Conservation (phyloP, 768 basidiomycete species). For the Russula earlei region DNA sequence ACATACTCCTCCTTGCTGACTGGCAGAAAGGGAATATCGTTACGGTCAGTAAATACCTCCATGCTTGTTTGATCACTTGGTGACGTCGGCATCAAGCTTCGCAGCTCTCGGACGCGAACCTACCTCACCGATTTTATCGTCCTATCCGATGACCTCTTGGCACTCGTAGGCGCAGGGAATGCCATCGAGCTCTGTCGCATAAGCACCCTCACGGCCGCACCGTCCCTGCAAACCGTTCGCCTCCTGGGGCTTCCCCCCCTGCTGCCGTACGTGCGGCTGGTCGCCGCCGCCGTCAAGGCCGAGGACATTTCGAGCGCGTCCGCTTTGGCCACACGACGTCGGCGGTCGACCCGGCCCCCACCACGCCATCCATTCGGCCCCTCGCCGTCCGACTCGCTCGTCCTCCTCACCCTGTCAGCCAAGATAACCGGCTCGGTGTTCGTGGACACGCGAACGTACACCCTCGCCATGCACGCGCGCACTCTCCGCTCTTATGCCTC, state of each 20-base stretch:
- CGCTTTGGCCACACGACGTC: background rate
- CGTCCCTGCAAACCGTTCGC: background rate
- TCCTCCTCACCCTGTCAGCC: background rate
- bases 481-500: background rate
- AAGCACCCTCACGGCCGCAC: background rate
- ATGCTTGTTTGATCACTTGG: background rate
- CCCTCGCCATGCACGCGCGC: background rate
- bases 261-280: background rate
- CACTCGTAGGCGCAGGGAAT: background rate
- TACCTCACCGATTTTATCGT: constrained; percentile 1
- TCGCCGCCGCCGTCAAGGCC: background rate
- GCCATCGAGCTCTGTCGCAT: background rate
- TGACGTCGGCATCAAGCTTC: background rate
- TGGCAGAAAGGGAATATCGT: background rate
- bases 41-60: background rate
- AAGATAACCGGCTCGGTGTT: background rate
- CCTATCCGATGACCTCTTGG: background rate
- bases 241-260: background rate
- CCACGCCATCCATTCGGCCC: background rate
- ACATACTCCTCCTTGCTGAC: background rate
- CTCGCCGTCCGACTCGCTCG: background rate
- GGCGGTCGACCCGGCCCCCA: background rate
- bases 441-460: background rate
- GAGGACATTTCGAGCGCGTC: background rate
- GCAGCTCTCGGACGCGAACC: background rate